Evolutionary conservation across 805 yeast species (phyloP), one percentile per base, ranked within the genome.

Genomic region (Pichia paraexigua): DNA sequence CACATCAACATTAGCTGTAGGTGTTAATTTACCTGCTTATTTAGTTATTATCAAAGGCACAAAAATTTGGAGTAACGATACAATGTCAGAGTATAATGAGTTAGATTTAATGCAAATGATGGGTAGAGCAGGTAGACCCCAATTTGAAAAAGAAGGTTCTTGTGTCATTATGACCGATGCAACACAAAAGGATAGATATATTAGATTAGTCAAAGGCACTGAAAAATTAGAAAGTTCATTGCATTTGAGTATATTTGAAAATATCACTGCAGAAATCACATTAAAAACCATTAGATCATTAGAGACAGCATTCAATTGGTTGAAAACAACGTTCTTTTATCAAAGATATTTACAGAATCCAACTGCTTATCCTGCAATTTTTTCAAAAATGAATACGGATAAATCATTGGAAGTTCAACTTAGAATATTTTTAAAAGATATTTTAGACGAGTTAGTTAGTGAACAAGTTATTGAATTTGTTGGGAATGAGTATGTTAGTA

Each of bases 71-170:
- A 83, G 77, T 60, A 70, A 81, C 46, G 71, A 79, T 63, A 1
- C 44, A 3, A 76, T 78, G 45, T 85, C 83, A 60, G 87, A 76
- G 1, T 85, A 85, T 63, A 73, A 78, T 56, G 91, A 85, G 59
- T 84, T 85, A 88, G 91, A 85, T 61, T 72, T 85, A 59, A 84
- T 85, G 53, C 92, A 84, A 63, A 85, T 84, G 90, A 82, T 83
- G 87, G 92, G 92, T 24, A 71, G 91, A 61, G 91, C 91, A 0
- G 91, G 91, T 39, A 77, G 92, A 55, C 92, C 92, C 2, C 87
- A 87, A 2, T 85, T 72, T 60, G 92, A 86, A 67, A 82, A 85
- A 13, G 78, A 82, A 53, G 91, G 92, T 58, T 84, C 75, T 43
- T 88, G 88, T 2, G 80, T 84, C 45, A 87, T 85, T 1, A 84